Percentiles rank a stretch among this genome's conserved stretches.
phyloP scores from a whole-genome alignment of 78 protist species.

The Protostelium mycophagum region DNA sequence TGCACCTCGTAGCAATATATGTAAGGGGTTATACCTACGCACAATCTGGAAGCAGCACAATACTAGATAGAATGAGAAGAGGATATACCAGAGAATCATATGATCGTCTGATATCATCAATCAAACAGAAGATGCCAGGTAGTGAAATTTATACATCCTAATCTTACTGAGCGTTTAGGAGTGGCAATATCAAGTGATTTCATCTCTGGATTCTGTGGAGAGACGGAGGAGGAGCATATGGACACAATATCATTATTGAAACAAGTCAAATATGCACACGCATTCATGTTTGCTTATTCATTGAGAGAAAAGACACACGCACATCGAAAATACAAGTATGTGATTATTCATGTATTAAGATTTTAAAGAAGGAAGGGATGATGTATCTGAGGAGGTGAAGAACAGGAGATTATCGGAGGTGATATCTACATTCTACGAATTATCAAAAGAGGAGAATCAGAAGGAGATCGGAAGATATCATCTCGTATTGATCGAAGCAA shows the following conservation, averaged over 20 bases:
- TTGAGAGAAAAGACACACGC: conserved; percentile 65
- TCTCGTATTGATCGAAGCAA: conserved; percentile 41
- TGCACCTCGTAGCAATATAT: conserved; percentile 61
- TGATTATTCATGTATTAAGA: not conserved
- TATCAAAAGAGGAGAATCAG: conserved; percentile 14
- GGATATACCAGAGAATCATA: conserved; percentile 84
- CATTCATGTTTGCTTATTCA: conserved; percentile 60
- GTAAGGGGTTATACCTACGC: conserved; percentile 84
- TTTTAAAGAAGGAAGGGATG: conserved; percentile 14
- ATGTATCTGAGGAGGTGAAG: conserved; percentile 22
- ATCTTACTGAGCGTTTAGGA: not conserved
- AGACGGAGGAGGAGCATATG: conserved; percentile 81
- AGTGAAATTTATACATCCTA: not conserved
- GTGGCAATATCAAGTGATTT: conserved; percentile 65
- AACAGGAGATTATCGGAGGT: conserved; percentile 19
- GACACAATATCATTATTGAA: conserved; percentile 62
- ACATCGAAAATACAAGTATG: conserved; percentile 19
- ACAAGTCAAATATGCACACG: conserved; percentile 66
- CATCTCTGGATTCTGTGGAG: conserved; percentile 91
- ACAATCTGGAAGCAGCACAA: conserved; percentile 62
- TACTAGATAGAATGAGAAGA: conserved; percentile 82
- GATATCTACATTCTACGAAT: conserved; percentile 26
- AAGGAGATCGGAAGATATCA: conserved; percentile 45
- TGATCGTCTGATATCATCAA: conserved; percentile 41
- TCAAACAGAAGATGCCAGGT: conserved; percentile 34